Evolutionary conservation across 116 monocot genomes (phyloP).

Genomic region (Cymodocea nodosa): DNA sequence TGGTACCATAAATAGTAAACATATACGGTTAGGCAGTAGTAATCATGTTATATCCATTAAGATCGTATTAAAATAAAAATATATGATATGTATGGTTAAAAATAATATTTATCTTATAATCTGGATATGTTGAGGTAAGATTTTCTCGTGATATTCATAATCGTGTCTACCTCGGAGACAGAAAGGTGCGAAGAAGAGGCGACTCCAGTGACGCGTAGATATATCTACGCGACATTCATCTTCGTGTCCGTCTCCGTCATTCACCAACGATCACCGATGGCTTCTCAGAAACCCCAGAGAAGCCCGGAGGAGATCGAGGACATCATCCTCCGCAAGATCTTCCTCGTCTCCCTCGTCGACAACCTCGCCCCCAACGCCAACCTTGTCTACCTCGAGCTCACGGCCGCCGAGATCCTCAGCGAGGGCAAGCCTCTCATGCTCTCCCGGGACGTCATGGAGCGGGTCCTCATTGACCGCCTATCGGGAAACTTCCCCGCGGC

Average conservation of each 20-base stretch:
- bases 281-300: constrained; percentile 45
- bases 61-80: too few species aligned
- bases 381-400: constrained; percentile 63
- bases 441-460: constrained; percentile 42
- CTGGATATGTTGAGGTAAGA: too few species aligned
- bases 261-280: background rate
- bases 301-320: constrained; percentile 84
- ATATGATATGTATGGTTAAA: too few species aligned
- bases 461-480: constrained; percentile 70
- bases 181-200: too few species aligned
- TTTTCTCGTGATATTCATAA: too few species aligned
- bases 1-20: too few species aligned
- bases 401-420: constrained; percentile 92
- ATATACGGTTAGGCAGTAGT: too few species aligned
- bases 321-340: constrained; percentile 90
- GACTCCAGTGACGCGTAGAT: too few species aligned
- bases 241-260: background rate
- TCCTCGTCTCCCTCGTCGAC: constrained; percentile 42
- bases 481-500: constrained; percentile 21
- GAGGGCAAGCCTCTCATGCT: constrained; percentile 61
- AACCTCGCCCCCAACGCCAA: constrained; percentile 24
- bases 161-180: too few species aligned
- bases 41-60: too few species aligned
- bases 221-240: background rate
- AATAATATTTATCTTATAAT: too few species aligned